phyloP scores from a whole-genome alignment of 202 grass and related monocot species.

The Schoenoplectus triqueter region DNA sequence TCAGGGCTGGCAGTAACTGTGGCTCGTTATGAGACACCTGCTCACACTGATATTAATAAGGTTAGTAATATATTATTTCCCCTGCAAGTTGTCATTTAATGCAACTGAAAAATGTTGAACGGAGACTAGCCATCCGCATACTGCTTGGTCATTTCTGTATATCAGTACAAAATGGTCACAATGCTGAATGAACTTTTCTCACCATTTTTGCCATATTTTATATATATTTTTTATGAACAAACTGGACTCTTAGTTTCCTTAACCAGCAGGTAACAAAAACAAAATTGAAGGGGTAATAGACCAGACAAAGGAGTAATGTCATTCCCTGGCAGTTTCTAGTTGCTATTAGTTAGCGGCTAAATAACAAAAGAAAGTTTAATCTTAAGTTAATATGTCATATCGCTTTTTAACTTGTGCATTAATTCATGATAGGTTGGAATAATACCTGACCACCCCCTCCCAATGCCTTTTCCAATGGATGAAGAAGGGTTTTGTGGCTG shows the following conservation, averaged over 20 bases:
- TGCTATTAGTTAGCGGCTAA: not conserved
- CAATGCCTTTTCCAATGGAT: slow-evolving; percentile 67
- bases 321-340: not conserved
- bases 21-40: slow-evolving; percentile 90
- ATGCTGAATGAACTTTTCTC: not conserved
- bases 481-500: slow-evolving; percentile 84
- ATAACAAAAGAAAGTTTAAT: slow-evolving; percentile 29
- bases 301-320: not conserved
- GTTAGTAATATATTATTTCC: slow-evolving; percentile 41
- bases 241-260: not conserved
- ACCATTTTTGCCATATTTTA: too few species aligned
- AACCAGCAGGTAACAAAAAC: not conserved
- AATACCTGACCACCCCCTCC: slow-evolving; percentile 66
- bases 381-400: not conserved
- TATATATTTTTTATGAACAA: too few species aligned
- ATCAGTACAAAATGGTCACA: not conserved
- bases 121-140: not conserved
- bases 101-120: not conserved
- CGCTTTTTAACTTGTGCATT: not conserved
- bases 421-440: slow-evolving; percentile 69
- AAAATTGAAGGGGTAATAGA: not conserved
- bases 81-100: not conserved
- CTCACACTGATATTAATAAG: slow-evolving; percentile 82
- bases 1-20: slow-evolving; percentile 85
- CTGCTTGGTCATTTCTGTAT: not conserved